Evolutionary conservation across 768 basidiomycete genomes (phyloP).

Genomic region (Tylopilus sp.): DNA sequence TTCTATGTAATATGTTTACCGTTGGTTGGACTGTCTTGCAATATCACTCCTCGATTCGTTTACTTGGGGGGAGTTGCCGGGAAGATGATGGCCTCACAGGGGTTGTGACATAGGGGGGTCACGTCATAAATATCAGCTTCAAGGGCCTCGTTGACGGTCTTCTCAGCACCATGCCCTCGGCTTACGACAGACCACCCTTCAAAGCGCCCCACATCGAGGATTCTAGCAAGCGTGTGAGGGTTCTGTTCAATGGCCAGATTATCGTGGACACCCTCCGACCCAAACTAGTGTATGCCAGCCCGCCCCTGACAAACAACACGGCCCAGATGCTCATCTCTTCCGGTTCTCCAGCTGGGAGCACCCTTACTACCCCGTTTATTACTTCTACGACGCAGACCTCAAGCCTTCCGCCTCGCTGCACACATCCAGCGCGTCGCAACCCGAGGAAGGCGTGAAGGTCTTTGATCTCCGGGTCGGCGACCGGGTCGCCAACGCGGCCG

Average conservation of each 20-base stretch:
- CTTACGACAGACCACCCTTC: conserved; percentile 31
- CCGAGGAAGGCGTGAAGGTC: conserved; percentile 31
- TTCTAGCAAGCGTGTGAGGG: conserved; percentile 49
- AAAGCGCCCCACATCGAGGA: conserved; percentile 47
- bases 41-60: too few species aligned
- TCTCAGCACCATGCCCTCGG: conserved; percentile 17
- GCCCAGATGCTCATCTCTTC: neutral
- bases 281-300: conserved; percentile 52
- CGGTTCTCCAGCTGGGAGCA: conserved; percentile 49
- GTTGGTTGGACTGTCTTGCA: neutral
- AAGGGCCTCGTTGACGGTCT: too few species aligned
- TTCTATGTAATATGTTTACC: neutral
- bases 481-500: conserved; percentile 37
- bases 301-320: conserved; percentile 1
- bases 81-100: too few species aligned
- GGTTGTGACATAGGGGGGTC: too few species aligned
- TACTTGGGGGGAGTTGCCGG: too few species aligned
- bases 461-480: conserved; percentile 48
- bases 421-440: conserved; percentile 24
- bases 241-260: conserved; percentile 47
- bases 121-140: too few species aligned
- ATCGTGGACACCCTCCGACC: conserved; percentile 55
- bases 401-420: conserved; percentile 38
- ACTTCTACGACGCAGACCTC: conserved; percentile 46
- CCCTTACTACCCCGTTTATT: conserved; percentile 52